A percentile compares a stretch with the other conserved stretches of the same genome.
Conservation (phyloP, 2,329 filamentous ascomycete species). For the Colletotrichum brevisporum region DNA sequence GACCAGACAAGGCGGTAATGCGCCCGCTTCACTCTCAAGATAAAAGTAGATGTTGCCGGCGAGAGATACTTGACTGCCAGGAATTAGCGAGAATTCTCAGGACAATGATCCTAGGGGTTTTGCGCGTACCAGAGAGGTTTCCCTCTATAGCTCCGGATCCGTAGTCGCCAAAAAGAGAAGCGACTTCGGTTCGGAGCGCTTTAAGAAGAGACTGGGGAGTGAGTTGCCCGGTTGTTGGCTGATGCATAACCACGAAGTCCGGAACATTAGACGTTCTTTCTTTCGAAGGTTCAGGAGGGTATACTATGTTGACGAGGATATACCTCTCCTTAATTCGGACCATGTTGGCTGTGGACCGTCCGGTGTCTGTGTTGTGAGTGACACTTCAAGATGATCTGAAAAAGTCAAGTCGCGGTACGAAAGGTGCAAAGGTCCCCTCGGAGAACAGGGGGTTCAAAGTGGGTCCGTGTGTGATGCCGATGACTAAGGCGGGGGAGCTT, state of each 20-base stretch:
- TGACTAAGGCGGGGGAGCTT: constrained; percentile 38
- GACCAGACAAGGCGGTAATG: constrained; percentile 93
- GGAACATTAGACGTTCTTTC: constrained; percentile 58
- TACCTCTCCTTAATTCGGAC: constrained; percentile 97
- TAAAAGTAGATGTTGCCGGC: constrained; percentile 92
- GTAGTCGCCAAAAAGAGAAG: constrained; percentile 88
- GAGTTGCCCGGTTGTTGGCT: constrained; percentile 81
- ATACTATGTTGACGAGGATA: constrained; percentile 93
- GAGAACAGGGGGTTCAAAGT: neutral
- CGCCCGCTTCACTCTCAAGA: constrained; percentile 84
- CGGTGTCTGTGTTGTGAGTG: constrained; percentile 6
- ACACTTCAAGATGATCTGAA: constrained; percentile 12
- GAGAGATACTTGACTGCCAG: constrained; percentile 90
- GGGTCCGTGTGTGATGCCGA: neutral
- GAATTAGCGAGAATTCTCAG: constrained; percentile 40
- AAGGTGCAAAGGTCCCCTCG: neutral
- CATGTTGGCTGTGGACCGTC: constrained; percentile 68
- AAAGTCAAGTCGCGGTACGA: constrained; percentile 30
- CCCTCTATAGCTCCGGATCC: constrained; percentile 82
- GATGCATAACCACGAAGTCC: constrained; percentile 80
- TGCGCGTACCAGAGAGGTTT: constrained; percentile 72
- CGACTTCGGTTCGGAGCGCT: constrained; percentile 78
- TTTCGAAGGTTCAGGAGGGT: constrained; percentile 71
- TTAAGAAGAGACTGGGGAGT: constrained; percentile 76
- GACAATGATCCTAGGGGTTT: neutral